phyloP scores from a whole-genome alignment of 352 stramenopile genomes.

The Halophytophthora batemanensis region DNA sequence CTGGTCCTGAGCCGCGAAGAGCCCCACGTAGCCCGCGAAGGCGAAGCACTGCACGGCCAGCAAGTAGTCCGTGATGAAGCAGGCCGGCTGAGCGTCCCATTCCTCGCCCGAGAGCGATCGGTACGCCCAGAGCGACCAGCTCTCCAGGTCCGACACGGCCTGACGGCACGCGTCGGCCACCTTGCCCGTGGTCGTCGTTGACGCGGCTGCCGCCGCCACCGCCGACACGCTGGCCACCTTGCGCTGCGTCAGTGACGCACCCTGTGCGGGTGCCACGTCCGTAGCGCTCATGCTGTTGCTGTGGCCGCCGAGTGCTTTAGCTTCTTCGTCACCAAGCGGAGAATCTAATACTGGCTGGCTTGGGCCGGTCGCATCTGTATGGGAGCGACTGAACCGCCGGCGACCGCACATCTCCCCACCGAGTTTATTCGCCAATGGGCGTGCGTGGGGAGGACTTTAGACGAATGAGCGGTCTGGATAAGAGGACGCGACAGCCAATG shows the following conservation, averaged over 20 bases:
- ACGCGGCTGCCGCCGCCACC: constrained; percentile 5
- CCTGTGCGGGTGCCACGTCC: neutral
- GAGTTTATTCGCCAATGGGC: too few relatives aligned
- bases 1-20: constrained; percentile 61
- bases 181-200: constrained; percentile 14
- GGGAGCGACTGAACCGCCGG: constrained; percentile 29
- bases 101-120: constrained; percentile 69
- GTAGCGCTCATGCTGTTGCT: neutral
- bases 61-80: constrained; percentile 87
- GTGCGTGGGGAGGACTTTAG: too few relatives aligned
- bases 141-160: constrained; percentile 69
- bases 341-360: constrained; percentile 1
- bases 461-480: too few relatives aligned
- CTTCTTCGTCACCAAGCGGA: neutral
- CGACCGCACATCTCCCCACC: constrained; percentile 30
- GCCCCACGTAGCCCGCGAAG: constrained; percentile 73
- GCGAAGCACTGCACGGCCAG: constrained; percentile 82
- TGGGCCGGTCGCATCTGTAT: neutral
- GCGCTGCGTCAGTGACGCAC: constrained; percentile 6
- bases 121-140: constrained; percentile 79
- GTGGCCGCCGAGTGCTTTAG: neutral
- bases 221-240: constrained; percentile 1
- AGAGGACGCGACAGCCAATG: too few relatives aligned
- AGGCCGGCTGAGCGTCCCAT: constrained; percentile 84
- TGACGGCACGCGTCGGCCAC: constrained; percentile 62